Conservation (phyloP, 768 basidiomycete species). For the Boletales sp. region DNA sequence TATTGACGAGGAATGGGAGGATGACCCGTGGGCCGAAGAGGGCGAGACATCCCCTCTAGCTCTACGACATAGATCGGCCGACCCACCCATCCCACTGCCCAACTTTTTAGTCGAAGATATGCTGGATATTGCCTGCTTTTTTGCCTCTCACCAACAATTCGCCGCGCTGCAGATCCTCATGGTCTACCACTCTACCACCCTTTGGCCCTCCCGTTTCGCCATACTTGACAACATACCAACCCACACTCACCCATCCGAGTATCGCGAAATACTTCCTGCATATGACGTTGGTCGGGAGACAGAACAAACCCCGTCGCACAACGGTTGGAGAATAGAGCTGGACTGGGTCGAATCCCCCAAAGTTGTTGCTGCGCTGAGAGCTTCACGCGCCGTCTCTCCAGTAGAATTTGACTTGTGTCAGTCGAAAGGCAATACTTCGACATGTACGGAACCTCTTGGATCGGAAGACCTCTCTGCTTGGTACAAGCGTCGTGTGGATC, state of each 20-base stretch:
- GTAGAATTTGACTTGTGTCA: conserved; percentile 10
- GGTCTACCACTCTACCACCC: conserved; percentile 46
- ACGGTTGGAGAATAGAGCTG: conserved; percentile 46
- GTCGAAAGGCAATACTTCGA: conserved; percentile 4
- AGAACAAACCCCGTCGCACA: conserved; percentile 36
- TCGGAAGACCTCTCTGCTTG: conserved; percentile 53
- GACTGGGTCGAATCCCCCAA: conserved; percentile 59
- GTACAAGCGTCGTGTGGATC: conserved; percentile 68
- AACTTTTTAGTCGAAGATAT: conserved; percentile 62
- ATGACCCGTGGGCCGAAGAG: conserved; percentile 66
- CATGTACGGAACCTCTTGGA: conserved; percentile 9
- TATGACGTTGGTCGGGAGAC: conserved; percentile 46
- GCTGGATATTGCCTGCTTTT: conserved; percentile 52
- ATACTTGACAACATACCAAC: conserved; percentile 76
- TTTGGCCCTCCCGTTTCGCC: conserved; percentile 69
- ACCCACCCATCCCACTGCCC: conserved; percentile 51
- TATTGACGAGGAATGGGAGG: conserved; percentile 45
- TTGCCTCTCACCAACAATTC: conserved; percentile 64
- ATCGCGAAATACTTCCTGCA: conserved; percentile 58
- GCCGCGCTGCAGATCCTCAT: conserved; percentile 56
- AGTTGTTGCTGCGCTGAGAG: conserved; percentile 41
- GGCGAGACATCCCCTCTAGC: conserved; percentile 25
- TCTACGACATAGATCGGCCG: conserved; percentile 22
- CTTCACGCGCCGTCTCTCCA: conserved; percentile 18
- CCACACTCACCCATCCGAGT: conserved; percentile 62